Percentiles rank a stretch among this genome's conserved stretches.
Evolutionary conservation across 305 asterid genomes (phyloP).

Genomic region (Lippia alba): DNA sequence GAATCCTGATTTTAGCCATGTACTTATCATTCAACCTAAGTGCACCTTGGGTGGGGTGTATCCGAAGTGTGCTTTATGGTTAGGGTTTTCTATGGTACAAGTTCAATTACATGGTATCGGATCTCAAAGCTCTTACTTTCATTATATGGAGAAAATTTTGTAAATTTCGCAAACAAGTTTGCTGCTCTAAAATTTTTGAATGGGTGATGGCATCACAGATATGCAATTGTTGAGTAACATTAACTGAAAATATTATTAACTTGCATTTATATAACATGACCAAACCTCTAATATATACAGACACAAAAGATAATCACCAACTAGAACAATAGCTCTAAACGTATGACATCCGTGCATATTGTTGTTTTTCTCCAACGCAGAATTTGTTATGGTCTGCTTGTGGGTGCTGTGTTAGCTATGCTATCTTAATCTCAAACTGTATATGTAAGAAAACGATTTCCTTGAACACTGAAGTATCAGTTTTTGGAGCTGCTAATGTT

Average conservation of each 20-base stretch:
- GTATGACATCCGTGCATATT: no score
- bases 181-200: no score
- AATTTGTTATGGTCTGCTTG: neutral
- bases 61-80: neutral
- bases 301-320: no score
- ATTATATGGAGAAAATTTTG: neutral
- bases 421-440: neutral
- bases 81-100: neutral
- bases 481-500: neutral
- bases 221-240: no score
- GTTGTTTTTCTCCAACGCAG: no score
- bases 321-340: no score
- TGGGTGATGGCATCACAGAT: no score
- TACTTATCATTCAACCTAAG: neutral
- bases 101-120: neutral
- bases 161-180: neutral
- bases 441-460: neutral
- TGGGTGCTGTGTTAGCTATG: conserved; percentile 3
- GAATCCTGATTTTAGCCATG: no score
- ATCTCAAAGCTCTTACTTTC: neutral
- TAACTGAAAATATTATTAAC: no score
- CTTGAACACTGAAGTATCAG: conserved; percentile 11
- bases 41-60: no score
- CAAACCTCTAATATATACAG: no score
- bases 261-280: no score